Evolutionary conservation across 179 eudicot genomes (phyloP).

Genomic region (Carnegiea gigantea): DNA sequence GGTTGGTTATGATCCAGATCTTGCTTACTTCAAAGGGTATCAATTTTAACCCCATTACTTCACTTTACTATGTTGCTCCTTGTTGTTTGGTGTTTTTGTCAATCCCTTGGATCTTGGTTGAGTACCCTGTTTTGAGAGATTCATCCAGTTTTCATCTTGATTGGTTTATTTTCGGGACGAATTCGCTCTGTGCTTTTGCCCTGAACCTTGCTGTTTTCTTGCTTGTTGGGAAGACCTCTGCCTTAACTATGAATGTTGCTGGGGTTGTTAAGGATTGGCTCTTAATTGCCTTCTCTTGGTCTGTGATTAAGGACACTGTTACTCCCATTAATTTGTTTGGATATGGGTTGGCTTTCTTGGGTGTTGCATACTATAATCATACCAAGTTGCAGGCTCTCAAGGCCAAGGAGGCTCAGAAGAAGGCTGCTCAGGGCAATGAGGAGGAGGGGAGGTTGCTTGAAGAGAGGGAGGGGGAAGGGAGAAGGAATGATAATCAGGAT

Average conservation of each 20-base stretch:
- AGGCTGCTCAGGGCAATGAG: constrained; percentile 50
- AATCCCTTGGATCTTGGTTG: constrained; percentile 72
- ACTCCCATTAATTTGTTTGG: constrained; percentile 70
- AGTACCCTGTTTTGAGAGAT: constrained; percentile 59
- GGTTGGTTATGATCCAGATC: constrained; percentile 73
- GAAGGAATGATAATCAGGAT: constrained; percentile 56
- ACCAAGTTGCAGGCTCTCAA: constrained; percentile 69
- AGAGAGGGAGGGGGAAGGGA: constrained; percentile 45
- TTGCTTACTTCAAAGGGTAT: constrained; percentile 69
- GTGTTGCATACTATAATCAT: constrained; percentile 74
- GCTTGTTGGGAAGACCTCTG: constrained; percentile 82
- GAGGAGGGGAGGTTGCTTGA: constrained; percentile 64
- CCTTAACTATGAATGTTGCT: constrained; percentile 89
- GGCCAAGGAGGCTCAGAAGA: constrained; percentile 82
- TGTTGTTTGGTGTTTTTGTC: constrained; percentile 68
- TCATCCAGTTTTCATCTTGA: constrained; percentile 62
- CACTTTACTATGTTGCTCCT: constrained; percentile 77
- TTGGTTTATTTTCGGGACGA: constrained; percentile 64
- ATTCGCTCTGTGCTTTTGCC: constrained; percentile 75
- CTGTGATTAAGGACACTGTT: constrained; percentile 82
- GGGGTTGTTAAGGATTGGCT: constrained; percentile 92
- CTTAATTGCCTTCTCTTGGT: constrained; percentile 84
- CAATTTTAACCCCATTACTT: constrained; percentile 67
- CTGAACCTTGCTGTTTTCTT: constrained; percentile 79
- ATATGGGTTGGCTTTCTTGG: constrained; percentile 72